These are phyloP conservation scores for Chenopodium quinoa DNA, from an alignment of 148 eudicot genomes.

Conservation along the genomic window DNA sequence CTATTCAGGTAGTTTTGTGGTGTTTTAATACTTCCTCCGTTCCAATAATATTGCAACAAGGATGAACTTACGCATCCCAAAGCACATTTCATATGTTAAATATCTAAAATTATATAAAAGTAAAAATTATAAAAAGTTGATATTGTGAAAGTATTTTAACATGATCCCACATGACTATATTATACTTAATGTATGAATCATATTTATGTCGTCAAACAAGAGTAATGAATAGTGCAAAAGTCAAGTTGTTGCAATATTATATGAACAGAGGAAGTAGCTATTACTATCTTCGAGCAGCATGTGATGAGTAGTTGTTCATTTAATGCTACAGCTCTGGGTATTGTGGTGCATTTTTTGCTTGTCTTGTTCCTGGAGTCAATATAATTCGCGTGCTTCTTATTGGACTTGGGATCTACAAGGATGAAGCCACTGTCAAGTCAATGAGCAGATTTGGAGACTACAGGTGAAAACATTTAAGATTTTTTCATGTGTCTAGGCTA, in stretches of 20 bases:
- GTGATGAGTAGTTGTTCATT: slow-evolving; percentile 8
- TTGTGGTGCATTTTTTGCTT: slow-evolving; percentile 70
- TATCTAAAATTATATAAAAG: too few species aligned
- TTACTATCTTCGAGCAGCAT: neutral
- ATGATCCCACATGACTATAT: too few species aligned
- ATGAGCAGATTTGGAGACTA: slow-evolving; percentile 83
- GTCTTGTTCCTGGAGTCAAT: slow-evolving; percentile 71
- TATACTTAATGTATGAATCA: too few species aligned
- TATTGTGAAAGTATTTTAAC: too few species aligned
- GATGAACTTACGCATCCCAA: too few species aligned
- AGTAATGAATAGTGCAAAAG: too few species aligned
- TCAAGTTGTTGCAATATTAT: too few species aligned
- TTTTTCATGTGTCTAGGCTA: neutral
- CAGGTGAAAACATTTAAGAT: slow-evolving; percentile 37
- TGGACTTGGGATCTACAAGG: slow-evolving; percentile 76
- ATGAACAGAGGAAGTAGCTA: neutral
- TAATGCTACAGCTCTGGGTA: slow-evolving; percentile 51
- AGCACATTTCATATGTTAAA: too few species aligned
- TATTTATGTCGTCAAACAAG: too few species aligned
- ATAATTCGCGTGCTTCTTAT: slow-evolving; percentile 68
- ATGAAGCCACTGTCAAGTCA: slow-evolving; percentile 80
- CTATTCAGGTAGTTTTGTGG: slow-evolving; percentile 64
- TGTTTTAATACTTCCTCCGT: neutral
- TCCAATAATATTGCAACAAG: too few species aligned
- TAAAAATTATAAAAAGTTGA: too few species aligned